Evolutionary conservation across 495 filamentous ascomycete species (phyloP).

Genomic region (Hamigera avellanea): DNA sequence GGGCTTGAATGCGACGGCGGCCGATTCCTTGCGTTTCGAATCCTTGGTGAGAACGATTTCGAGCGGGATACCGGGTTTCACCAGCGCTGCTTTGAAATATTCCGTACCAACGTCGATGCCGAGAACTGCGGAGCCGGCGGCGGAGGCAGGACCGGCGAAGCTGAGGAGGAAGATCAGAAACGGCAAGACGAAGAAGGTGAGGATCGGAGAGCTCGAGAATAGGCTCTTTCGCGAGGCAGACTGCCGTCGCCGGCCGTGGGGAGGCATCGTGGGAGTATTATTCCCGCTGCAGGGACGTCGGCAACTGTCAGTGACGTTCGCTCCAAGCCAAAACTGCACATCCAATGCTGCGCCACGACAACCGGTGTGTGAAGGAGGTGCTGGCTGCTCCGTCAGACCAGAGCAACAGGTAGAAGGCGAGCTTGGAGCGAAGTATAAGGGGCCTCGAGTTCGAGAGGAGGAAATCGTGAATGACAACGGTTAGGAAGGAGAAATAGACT

Average conservation of each 20-base stretch:
- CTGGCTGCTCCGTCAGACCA: slow-evolving; percentile 1
- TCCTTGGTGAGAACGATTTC: slow-evolving; percentile 99
- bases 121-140: slow-evolving; percentile 61
- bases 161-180: slow-evolving; percentile 44
- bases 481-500: neutral
- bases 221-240: slow-evolving; percentile 11
- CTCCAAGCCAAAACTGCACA: neutral
- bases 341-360: no score
- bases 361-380: no score
- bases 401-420: neutral
- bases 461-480: neutral
- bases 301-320: no score
- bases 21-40: slow-evolving; percentile 88
- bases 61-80: slow-evolving; percentile 95
- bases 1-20: slow-evolving; percentile 91
- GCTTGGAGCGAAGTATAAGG: neutral
- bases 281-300: neutral
- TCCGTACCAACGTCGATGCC: slow-evolving; percentile 93
- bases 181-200: slow-evolving; percentile 26
- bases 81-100: slow-evolving; percentile 91
- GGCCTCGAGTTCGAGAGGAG: neutral
- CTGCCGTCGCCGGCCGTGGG: slow-evolving; percentile 31
- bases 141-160: slow-evolving; percentile 47
- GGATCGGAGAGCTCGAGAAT: slow-evolving; percentile 20
- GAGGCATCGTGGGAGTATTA: slow-evolving; percentile 31